These are phyloP conservation scores for Sicyos edulis DNA, from an alignment of 306 rosid genomes.

Conservation along the genomic window DNA sequence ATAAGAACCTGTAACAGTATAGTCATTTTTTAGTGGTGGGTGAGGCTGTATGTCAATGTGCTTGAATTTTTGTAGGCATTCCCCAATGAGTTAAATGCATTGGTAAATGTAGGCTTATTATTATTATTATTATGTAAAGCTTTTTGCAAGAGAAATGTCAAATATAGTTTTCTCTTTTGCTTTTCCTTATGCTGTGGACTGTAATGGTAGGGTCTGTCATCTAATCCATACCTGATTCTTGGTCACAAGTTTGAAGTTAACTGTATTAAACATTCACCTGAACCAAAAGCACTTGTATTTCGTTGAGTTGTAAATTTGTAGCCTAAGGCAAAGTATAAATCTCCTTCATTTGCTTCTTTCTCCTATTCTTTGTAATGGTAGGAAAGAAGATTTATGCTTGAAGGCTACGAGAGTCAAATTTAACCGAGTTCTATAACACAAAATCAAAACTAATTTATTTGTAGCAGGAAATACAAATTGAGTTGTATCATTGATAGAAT, in stretches of 20 bases:
- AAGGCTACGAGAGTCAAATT: background rate
- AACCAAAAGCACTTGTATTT: background rate
- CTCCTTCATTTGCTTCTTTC: too few species aligned
- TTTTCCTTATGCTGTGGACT: background rate
- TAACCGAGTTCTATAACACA: background rate
- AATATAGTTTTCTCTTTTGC: constrained; percentile 54
- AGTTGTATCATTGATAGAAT: too few species aligned
- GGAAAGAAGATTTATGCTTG: background rate
- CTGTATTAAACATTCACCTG: background rate
- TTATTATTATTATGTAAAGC: constrained; percentile 52
- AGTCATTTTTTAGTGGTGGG: constrained; percentile 49
- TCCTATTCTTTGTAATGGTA: background rate
- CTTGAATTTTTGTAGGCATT: constrained; percentile 85
- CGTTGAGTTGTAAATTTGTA: constrained; percentile 11
- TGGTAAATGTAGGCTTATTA: constrained; percentile 46
- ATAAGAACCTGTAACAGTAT: constrained; percentile 30
- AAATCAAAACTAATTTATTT: background rate
- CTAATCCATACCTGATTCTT: too few species aligned
- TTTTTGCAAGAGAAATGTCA: constrained; percentile 54
- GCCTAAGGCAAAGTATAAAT: background rate
- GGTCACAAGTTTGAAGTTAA: background rate
- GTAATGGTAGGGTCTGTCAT: background rate
- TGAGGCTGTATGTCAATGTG: constrained; percentile 23
- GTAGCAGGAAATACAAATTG: too few species aligned
- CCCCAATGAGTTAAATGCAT: constrained; percentile 43